These are phyloP conservation scores for Peronospora farinosa DNA, from an alignment of 352 stramenopile species.

Conservation along the genomic window DNA sequence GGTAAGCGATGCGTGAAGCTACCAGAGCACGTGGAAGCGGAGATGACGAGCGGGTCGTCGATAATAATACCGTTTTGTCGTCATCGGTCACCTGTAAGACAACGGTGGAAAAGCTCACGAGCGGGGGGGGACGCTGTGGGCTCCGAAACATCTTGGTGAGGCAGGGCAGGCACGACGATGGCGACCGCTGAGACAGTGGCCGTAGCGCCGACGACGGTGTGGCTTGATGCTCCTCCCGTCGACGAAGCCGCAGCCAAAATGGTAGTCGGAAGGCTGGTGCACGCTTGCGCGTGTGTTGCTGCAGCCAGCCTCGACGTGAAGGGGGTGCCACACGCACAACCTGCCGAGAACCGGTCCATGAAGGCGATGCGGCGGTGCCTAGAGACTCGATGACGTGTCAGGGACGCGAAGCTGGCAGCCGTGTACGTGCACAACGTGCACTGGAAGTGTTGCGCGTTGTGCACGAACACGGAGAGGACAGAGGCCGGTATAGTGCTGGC, in stretches of 20 bases:
- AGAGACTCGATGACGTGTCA: constrained; percentile 9
- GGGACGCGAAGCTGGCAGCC: constrained; percentile 7
- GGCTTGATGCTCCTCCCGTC: too few species aligned
- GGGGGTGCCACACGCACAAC: constrained; percentile 6
- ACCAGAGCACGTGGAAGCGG: too few species aligned
- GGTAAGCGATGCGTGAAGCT: too few species aligned
- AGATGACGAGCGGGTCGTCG: too few species aligned
- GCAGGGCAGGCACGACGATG: too few species aligned
- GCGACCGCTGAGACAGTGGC: too few species aligned
- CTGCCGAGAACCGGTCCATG: constrained; percentile 16
- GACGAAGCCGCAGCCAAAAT: not conserved
- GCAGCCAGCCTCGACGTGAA: constrained; percentile 6
- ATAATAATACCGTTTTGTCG: too few species aligned
- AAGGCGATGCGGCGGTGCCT: constrained; percentile 9
- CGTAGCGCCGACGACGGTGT: too few species aligned
- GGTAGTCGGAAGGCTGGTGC: constrained; percentile 1
- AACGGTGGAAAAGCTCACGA: too few species aligned
- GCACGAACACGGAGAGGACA: constrained; percentile 11
- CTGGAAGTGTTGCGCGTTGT: constrained; percentile 4
- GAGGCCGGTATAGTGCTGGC: constrained; percentile 4
- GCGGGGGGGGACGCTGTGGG: too few species aligned
- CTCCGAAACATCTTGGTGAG: too few species aligned
- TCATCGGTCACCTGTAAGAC: too few species aligned
- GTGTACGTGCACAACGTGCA: constrained; percentile 10
- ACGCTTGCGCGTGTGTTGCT: constrained; percentile 7